A percentile compares a stretch with the other conserved stretches of the same genome.
phyloP scores from a whole-genome alignment of 1,284 basidiomycete species.

The Cryptococcus wingfieldii region DNA sequence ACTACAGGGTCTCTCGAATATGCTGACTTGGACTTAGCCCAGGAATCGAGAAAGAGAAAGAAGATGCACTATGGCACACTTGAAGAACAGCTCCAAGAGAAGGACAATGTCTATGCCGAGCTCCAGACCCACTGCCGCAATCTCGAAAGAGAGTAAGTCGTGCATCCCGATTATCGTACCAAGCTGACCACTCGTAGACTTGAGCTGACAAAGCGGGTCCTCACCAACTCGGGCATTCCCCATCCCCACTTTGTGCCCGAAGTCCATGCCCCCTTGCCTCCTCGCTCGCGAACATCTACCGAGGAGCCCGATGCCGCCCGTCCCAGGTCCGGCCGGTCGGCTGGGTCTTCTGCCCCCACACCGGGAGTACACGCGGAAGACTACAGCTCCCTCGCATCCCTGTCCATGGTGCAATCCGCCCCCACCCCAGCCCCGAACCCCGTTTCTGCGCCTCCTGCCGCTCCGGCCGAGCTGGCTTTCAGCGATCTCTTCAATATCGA shows the following conservation, averaged over 20 bases:
- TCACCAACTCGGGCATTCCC: conserved; percentile 15
- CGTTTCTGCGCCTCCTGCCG: background rate
- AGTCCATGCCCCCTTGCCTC: background rate
- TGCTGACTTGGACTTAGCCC: conserved; percentile 8
- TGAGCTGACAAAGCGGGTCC: conserved; percentile 16
- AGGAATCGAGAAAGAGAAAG: conserved; percentile 26
- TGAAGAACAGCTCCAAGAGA: conserved; percentile 10
- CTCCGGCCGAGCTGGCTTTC: conserved; percentile 10
- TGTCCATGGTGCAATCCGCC: background rate
- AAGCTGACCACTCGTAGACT: conserved; percentile 13
- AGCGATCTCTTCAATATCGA: conserved; percentile 27
- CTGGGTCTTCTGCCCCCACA: background rate
- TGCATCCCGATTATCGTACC: background rate
- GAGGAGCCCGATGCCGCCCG: background rate
- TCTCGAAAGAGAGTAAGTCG: conserved; percentile 30
- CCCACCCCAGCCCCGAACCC: background rate
- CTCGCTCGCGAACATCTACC: background rate
- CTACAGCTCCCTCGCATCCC: no score
- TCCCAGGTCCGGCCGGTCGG: background rate
- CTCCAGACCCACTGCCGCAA: conserved; percentile 20
- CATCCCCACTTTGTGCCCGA: conserved; percentile 7
- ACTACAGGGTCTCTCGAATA: no score
- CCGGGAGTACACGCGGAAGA: background rate
- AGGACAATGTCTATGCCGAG: conserved; percentile 16
- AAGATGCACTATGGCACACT: conserved; percentile 17